Evolutionary conservation across 495 filamentous ascomycete genomes (phyloP), one percentile per base, ranked within the genome.

Genomic region (Chlorociboria aeruginascens): DNA sequence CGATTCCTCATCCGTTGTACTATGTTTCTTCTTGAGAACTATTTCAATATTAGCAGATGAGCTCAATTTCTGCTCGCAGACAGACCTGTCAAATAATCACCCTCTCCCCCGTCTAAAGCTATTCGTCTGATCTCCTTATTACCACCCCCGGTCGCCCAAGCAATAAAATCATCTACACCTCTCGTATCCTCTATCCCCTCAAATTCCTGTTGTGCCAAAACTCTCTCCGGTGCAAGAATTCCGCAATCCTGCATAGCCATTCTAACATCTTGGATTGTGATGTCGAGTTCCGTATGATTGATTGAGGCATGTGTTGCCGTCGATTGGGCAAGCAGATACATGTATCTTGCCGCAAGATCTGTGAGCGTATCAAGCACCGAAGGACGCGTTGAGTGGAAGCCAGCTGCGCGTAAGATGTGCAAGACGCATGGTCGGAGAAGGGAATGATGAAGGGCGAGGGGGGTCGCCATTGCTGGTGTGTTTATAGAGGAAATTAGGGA

Each of bases 351-450:
- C 0, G 85, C 76, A 7, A 95, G 66, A 56, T 92, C 83, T 14
- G 82, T 76, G 8, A 94, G 54, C 11, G 83, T 74, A 64, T 95
- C 89, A 12, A 93, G 66, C 13, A 89, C 86, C 0, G 81, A 79
- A 4, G 83, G 78, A 28, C 76, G 75, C 3, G 85, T 82, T 7
- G 77, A 65, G 55, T 89, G 82, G 63, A 88, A 94, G 66, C 89
- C 89, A 31, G 84, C 75, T 30, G 87, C 86, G 56, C 89, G 85
- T 31, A 95, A 77, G 58, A 92, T 89, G 53, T 92, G 85, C 46
- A 94, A 77, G 47, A 93, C 74, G 30, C 79, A 77, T 2, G 88
- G 89, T 17, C 85, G 82, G 20, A 94, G 74, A 54, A 94, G 79
- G 32, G 86, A 75, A 62, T 81, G 79, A 66, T 84, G 81, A 45